Evolutionary conservation across 345 rosid species (phyloP), one percentile per base, ranked within the genome.

Genomic region (Xanthoceras sorbifolium): DNA sequence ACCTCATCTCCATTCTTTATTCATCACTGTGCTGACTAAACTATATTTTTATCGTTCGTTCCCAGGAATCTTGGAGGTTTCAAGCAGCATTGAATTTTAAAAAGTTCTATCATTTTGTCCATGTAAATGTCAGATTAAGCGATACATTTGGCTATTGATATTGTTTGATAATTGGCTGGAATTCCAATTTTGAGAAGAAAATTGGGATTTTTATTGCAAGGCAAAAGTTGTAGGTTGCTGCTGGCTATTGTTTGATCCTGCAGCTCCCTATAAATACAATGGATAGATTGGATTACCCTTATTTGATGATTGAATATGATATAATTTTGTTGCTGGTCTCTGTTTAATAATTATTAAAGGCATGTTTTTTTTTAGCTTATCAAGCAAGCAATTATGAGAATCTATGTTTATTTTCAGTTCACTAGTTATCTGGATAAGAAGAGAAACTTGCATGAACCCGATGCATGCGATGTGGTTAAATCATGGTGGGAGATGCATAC

Each of bases 171-270:
- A 46, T 70, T 54, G 54, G 64, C 31, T 54, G 60, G 76, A 36
- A 61, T 72, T 59, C 78, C 80, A 75, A 72, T 66, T 78, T 67
- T 63, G 66, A 40, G 67, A 78, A 50, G 42, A 67, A 54, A 32
- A 26, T 42, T 64, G 73, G 60, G 60, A 34, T 69, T 72, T 57
- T 64, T 23, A 32, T 46, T 44, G 29, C 71, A 28, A 22, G 18
- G n/a, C 52, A 65, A 60, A 66, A 48, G 9, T 9, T 34, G 14
- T 64, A 23, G 50, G 63, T 32, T 74, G 67, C 64, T 50, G 76
- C 77, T 23, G 71, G 46, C 48, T 46, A 64, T 54, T 63, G 38
- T 42, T 81, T 68, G 71, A 57, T 75, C 38, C 23, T 31, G 77
- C 74, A 22, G 69, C 69, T 64, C 14, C 61, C 62, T 32, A 3